Evolutionary conservation across 78 protist species (phyloP).

Genomic region (Planoprotostelium fungivorum): DNA sequence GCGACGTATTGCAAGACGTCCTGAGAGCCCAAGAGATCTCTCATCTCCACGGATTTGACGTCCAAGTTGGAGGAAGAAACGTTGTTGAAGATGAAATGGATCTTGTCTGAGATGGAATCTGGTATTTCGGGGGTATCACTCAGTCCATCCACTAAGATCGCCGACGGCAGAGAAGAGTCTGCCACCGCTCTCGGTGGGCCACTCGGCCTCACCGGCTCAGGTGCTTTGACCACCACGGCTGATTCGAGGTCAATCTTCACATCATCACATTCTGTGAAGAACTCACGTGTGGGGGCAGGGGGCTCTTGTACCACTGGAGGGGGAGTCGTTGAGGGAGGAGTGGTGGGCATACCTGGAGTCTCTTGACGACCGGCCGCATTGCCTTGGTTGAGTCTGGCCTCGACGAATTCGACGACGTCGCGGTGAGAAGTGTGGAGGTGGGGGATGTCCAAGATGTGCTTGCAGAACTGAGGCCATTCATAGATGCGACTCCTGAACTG

Average conservation of each 20-base stretch:
- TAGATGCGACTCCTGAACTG: slow-evolving; percentile 70
- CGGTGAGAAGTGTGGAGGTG: slow-evolving; percentile 29
- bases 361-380: slow-evolving; percentile 5
- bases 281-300: background rate
- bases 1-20: slow-evolving; percentile 62
- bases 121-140: slow-evolving; percentile 3
- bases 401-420: slow-evolving; percentile 21
- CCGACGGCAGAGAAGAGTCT: background rate
- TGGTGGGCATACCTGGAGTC: slow-evolving; percentile 1
- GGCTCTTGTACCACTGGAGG: background rate
- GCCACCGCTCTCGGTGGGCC: background rate
- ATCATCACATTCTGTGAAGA: background rate
- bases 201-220: too few relatives aligned
- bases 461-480: slow-evolving; percentile 93
- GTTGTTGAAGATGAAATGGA: slow-evolving; percentile 92
- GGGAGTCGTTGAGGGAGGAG: slow-evolving; percentile 18
- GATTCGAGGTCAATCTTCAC: background rate
- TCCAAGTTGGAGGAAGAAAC: slow-evolving; percentile 64
- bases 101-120: slow-evolving; percentile 69
- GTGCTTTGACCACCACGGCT: background rate
- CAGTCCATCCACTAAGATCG: background rate
- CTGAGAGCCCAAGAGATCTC: slow-evolving; percentile 24
- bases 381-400: background rate
- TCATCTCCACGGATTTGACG: slow-evolving; percentile 54
- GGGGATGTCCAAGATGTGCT: slow-evolving; percentile 40